Base-by-base conservation (phyloP, 2,329 filamentous ascomycete species). In the Verticillium nonalfalfae region DNA sequence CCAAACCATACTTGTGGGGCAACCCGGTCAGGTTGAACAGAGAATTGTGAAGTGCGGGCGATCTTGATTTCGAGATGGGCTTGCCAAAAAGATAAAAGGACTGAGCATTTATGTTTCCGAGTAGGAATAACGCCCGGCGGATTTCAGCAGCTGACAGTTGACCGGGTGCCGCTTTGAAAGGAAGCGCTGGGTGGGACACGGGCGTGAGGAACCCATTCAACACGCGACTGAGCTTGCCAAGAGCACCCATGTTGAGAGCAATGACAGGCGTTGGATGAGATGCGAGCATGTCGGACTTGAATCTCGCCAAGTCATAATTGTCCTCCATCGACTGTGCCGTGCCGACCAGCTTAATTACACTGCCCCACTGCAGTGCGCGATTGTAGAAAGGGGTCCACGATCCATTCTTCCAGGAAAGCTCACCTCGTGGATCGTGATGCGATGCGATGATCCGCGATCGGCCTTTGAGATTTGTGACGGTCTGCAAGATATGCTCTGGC, bases 171-270 rank as follows among this genome's bases (percentile, higher is more conserved):
- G 95, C 94, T 72, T 95, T 95, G 76, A 93, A 92, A 0, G 94
- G 93, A n/a, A 98, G 81, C 13, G 84, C 84, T 1, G 92, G 90
- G 73, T 98, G 95, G 3, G 92, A 93, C 14, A 99, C 95, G 0
- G 95, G 95, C 0, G 95, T 98, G 79, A 99, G 86, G 79, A 98
- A 98, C 35, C 85, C 82, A 75, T 99, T 99, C 62, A 96, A 79
- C 55, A 99, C 89, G 38, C 95, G 88, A 70, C 92, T 97, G 52
- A 97, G 83, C 77, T 97, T 95, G 57, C 95, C 95, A 33, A 85
- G 80, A 57, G 86, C 81, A 35, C 94, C 93, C 94, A 99, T 98
- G 76, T 99, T 99, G 72, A 99, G 90, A 1, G 90, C 92, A 68
- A 99, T 97, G 60, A 99, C 78, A 1, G 93, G 94, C n/a, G 87